A percentile compares a stretch with the other conserved stretches of the same genome.
Evolutionary conservation across 1,139 yeast genomes (phyloP).

Genomic region (Nakaseomyces uthaithaninus): DNA sequence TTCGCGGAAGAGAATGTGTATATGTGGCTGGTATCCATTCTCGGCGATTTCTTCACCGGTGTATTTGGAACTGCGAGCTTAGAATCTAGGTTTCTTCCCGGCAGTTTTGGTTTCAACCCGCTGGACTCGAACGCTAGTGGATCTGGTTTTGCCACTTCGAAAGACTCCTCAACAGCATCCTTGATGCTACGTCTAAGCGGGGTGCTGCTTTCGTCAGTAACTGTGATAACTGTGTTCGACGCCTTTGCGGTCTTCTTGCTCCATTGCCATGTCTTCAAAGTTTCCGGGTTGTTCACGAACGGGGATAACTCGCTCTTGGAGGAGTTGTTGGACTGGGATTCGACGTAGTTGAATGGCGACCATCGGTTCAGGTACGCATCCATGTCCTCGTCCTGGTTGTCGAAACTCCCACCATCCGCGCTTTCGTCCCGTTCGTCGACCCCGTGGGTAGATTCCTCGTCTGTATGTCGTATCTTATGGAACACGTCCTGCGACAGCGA

Average conservation of each 20-base stretch:
- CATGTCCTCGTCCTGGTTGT: conserved; percentile 10
- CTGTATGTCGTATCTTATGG: conserved; percentile 1
- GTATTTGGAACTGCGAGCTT: conserved; percentile 28
- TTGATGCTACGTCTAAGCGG: background rate
- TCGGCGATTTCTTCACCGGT: conserved; percentile 30
- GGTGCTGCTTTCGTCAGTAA: background rate
- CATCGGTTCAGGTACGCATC: conserved; percentile 18
- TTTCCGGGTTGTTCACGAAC: conserved; percentile 21
- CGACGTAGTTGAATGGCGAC: conserved; percentile 24
- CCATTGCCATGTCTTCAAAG: conserved; percentile 17
- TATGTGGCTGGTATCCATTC: conserved; percentile 14
- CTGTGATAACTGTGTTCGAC: background rate
- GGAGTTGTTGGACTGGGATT: conserved; percentile 14
- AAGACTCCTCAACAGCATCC: conserved; percentile 2
- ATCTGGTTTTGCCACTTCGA: conserved; percentile 23
- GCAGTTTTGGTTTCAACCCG: conserved; percentile 30
- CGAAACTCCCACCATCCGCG: no score
- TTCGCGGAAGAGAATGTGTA: conserved; percentile 1
- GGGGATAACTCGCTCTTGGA: conserved; percentile 28
- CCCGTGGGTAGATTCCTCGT: conserved; percentile 13
- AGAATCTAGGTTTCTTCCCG: conserved; percentile 13
- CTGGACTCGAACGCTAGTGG: conserved; percentile 22
- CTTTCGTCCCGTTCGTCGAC: conserved; percentile 14
- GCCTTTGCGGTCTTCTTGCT: conserved; percentile 7
- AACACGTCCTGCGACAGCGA: conserved; percentile 14